Conservation (phyloP, 2,329 filamentous ascomycete species). For the Orbilia javanica region DNA sequence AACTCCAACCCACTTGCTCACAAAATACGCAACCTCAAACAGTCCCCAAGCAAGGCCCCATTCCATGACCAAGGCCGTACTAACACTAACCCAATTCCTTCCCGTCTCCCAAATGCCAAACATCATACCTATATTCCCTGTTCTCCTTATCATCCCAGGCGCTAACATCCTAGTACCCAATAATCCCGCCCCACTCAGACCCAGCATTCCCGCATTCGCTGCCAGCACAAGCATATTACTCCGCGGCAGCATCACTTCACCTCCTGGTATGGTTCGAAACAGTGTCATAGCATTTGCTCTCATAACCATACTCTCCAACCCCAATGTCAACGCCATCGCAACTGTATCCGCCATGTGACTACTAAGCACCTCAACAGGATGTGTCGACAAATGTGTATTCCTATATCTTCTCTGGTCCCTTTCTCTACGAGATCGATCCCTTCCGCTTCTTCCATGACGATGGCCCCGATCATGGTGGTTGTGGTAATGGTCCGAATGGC, state of each 20-base stretch:
- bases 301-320: slow-evolving; percentile 61
- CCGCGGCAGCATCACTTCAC: slow-evolving; percentile 38
- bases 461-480: not conserved
- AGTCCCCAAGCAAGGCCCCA: slow-evolving; percentile 61
- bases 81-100: slow-evolving; percentile 53
- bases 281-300: slow-evolving; percentile 59
- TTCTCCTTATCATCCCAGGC: slow-evolving; percentile 20
- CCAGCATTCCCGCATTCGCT: slow-evolving; percentile 48
- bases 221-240: slow-evolving; percentile 53
- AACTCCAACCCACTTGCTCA: slow-evolving; percentile 60
- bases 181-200: slow-evolving; percentile 29
- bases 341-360: slow-evolving; percentile 61
- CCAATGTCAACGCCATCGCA: slow-evolving; percentile 59
- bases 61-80: slow-evolving; percentile 59
- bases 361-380: slow-evolving; percentile 61
- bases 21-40: slow-evolving; percentile 61
- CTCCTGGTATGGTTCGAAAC: slow-evolving; percentile 12
- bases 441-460: slow-evolving; percentile 8
- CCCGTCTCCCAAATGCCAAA: slow-evolving; percentile 56
- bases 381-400: slow-evolving; percentile 57
- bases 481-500: slow-evolving; percentile 16
- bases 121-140: slow-evolving; percentile 38
- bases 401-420: slow-evolving; percentile 47
- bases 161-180: slow-evolving; percentile 24
- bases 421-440: slow-evolving; percentile 17